phyloP scores from a whole-genome alignment of 2,329 filamentous ascomycete species.

The Fusarium zealandicum region DNA sequence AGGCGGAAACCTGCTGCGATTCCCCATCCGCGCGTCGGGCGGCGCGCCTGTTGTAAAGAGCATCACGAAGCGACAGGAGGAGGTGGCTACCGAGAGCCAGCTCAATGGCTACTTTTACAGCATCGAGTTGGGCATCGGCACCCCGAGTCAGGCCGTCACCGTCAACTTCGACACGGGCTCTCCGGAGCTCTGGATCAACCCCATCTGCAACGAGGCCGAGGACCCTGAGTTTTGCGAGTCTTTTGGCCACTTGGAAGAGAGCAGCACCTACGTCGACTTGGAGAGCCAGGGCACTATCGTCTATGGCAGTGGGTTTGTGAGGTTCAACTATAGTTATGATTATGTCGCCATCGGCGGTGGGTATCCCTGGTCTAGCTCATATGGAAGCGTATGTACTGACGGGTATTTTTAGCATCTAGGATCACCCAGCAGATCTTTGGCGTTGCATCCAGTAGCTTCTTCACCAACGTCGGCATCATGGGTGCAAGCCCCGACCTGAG shows the following conservation, averaged over 20 bases:
- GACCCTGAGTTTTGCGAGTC: slow-evolving; percentile 38
- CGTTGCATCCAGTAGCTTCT: slow-evolving; percentile 41
- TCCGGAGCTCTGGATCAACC: slow-evolving; percentile 51
- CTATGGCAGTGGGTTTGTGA: slow-evolving; percentile 41
- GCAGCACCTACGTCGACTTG: slow-evolving; percentile 38
- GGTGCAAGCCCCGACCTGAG: slow-evolving; percentile 43
- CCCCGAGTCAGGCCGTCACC: slow-evolving; percentile 45
- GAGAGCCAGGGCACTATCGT: slow-evolving; percentile 30
- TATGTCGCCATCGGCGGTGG: slow-evolving; percentile 38
- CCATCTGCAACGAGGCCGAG: slow-evolving; percentile 43
- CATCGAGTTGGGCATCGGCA: slow-evolving; percentile 47
- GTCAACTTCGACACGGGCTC: slow-evolving; percentile 51
- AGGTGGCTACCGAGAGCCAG: slow-evolving; percentile 30
- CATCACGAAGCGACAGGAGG: slow-evolving; percentile 39
- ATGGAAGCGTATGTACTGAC: background rate
- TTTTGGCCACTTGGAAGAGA: slow-evolving; percentile 41
- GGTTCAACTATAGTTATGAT: slow-evolving; percentile 44
- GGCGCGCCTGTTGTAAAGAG: slow-evolving; percentile 37
- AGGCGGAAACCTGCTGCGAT: slow-evolving; percentile 37
- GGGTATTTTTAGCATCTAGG: slow-evolving; percentile 32
- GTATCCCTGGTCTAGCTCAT: background rate
- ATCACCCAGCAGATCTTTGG: slow-evolving; percentile 46
- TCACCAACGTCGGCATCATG: slow-evolving; percentile 41
- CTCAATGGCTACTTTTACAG: slow-evolving; percentile 46
- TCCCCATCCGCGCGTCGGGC: slow-evolving; percentile 35